Percentiles rank a stretch among this genome's conserved stretches.
Conservation (phyloP, 257 asterid species). For the Nicotiana undulata region DNA sequence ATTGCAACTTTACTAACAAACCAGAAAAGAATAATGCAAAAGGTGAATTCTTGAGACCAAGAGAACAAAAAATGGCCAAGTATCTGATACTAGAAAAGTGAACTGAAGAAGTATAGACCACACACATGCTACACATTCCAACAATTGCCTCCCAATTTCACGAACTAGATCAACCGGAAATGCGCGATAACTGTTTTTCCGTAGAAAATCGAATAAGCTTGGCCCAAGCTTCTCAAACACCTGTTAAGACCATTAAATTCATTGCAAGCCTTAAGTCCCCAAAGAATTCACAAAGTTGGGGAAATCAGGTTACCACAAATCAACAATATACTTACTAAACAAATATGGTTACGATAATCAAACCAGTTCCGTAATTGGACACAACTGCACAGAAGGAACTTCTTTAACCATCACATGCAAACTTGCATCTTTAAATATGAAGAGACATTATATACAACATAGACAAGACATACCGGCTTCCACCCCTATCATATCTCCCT, state of each 20-base stretch:
- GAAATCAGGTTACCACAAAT: constrained; percentile 25
- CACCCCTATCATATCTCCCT: constrained; percentile 43
- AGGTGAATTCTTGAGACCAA: background rate
- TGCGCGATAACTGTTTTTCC: constrained; percentile 48
- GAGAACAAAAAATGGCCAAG: constrained; percentile 6
- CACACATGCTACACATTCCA: constrained; percentile 62
- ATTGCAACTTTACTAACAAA: background rate
- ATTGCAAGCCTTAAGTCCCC: constrained; percentile 37
- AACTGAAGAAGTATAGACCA: constrained; percentile 12
- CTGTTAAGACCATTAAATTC: constrained; percentile 41
- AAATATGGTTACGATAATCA: constrained; percentile 56
- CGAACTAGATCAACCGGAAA: constrained; percentile 59
- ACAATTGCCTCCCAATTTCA: constrained; percentile 52
- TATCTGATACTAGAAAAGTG: constrained; percentile 14
- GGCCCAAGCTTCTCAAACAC: constrained; percentile 66
- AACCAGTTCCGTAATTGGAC: constrained; percentile 58
- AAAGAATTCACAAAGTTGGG: constrained; percentile 15
- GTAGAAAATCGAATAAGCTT: constrained; percentile 53
- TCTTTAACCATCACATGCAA: constrained; percentile 26
- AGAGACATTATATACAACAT: background rate
- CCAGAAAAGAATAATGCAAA: constrained; percentile 5
- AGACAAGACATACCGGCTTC: constrained; percentile 35
- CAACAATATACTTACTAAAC: constrained; percentile 44
- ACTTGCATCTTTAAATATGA: constrained; percentile 6
- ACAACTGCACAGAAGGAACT: constrained; percentile 52